Base-by-base conservation (phyloP, 768 basidiomycete species). In the Mycena pura region DNA sequence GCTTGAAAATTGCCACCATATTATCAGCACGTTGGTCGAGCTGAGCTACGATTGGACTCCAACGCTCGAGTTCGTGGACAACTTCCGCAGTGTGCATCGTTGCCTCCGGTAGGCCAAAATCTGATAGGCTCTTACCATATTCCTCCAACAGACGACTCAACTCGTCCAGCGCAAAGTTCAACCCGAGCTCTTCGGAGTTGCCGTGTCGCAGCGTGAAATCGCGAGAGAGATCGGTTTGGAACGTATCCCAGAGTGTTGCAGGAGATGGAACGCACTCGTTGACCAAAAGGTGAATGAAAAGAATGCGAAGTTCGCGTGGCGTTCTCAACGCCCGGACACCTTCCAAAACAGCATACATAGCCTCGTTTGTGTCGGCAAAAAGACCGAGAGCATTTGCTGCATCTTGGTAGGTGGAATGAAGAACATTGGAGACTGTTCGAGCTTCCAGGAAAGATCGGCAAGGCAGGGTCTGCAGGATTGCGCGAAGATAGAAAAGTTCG, bases 41-140 rank as follows among this genome's bases (percentile, higher is more conserved):
- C 4, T n/a, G 25, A 7, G 27, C 22, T 13, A 41, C 14, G 39
- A 29, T 51, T 1, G 55, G 19, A 13, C 50, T 47, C 73, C 72
- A 76, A 38, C 64, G 65, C 10, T 28, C 52, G 21, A 72, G 61
- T 65, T 75, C 73, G 4, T 66, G 46, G 28, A 66, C 58, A n/a
- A 77, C 72, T 48, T 75, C 74, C 8, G 54, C 53, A 14, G 49
- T 11, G 4, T 52, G 50, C 13, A 39, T 29, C 5, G 27, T 24
- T 15, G 74, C 74, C 50, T 72, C 55, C 0, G 75, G 76, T 0
- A 78, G 62, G 3, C 75, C 74, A 29, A n/a, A n/a, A n/a, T 69
- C 51, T 0, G 31, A 36, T 1, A 78, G 67, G 40, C 41, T 60
- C 49, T 67, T 66, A 0, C 68, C 68, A 56, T 68, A 49, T 32